Evolutionary conservation across 2,329 filamentous ascomycete species (phyloP).

Genomic region (Colletotrichum sublineola): DNA sequence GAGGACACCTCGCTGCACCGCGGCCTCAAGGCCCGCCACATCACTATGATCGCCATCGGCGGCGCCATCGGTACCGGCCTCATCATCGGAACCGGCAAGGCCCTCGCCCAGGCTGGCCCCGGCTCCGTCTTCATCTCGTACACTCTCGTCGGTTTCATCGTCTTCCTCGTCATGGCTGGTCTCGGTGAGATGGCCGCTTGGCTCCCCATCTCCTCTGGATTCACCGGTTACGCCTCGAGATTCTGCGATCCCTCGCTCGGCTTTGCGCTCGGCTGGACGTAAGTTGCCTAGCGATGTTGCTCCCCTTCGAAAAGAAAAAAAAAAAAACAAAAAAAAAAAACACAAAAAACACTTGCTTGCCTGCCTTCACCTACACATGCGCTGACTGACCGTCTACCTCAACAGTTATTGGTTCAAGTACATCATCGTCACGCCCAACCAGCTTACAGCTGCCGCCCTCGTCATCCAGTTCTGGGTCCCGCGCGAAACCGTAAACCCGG

Average conservation of each 20-base stretch:
- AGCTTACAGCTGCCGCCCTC: constrained; percentile 83
- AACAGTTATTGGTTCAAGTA: constrained; percentile 78
- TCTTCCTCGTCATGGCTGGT: constrained; percentile 85
- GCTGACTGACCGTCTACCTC: constrained; percentile 76
- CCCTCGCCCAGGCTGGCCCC: constrained; percentile 68
- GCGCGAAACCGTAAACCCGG: constrained; percentile 76
- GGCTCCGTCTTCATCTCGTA: constrained; percentile 80
- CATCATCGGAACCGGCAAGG: constrained; percentile 76
- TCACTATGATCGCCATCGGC: constrained; percentile 76
- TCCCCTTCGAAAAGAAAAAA: not conserved
- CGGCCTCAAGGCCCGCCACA: constrained; percentile 68
- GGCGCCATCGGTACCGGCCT: constrained; percentile 82
- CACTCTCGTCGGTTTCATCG: constrained; percentile 76
- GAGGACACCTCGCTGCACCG: constrained; percentile 63
- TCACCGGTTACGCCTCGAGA: constrained; percentile 83
- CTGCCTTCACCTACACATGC: constrained; percentile 51
- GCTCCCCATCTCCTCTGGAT: constrained; percentile 82
- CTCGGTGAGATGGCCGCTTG: constrained; percentile 89
- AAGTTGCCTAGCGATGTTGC: constrained; percentile 48
- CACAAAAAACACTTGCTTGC: no score
- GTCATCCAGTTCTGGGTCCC: constrained; percentile 84
- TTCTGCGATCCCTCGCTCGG: constrained; percentile 86
- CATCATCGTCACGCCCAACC: constrained; percentile 87
- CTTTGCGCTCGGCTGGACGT: constrained; percentile 82
- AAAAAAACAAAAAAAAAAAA: no score